phyloP scores from a whole-genome alignment of 179 eudicot genomes.

The Beta macrorhiza region DNA sequence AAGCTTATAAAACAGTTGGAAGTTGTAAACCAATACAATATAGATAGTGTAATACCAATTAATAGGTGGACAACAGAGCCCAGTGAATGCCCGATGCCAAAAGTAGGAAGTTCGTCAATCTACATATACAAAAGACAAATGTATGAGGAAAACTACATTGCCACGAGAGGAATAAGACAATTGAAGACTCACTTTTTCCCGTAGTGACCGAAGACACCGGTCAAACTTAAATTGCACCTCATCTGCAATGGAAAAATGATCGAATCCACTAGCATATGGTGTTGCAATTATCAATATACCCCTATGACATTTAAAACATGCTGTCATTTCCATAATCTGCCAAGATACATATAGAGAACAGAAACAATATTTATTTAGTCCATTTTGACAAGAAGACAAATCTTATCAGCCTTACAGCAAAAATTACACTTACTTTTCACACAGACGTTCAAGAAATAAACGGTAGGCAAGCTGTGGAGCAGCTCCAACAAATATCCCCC shows the following conservation, averaged over 20 bases:
- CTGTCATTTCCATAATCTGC: constrained; percentile 21
- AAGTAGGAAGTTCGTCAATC: constrained; percentile 77
- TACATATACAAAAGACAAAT: constrained; percentile 23
- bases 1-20: constrained; percentile 8
- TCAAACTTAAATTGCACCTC: constrained; percentile 92
- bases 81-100: constrained; percentile 94
- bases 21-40: neutral
- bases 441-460: constrained; percentile 76
- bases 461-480: constrained; percentile 98
- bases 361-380: neutral
- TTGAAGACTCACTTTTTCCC: constrained; percentile 56
- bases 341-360: constrained; percentile 10
- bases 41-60: constrained; percentile 50
- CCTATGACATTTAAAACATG: constrained; percentile 42
- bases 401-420: neutral
- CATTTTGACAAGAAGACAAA: constrained; percentile 9
- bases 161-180: constrained; percentile 8
- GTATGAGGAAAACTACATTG: neutral
- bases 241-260: constrained; percentile 92
- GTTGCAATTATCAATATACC: constrained; percentile 91
- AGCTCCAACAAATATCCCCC: constrained; percentile 97
- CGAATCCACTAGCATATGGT: constrained; percentile 98
- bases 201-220: constrained; percentile 69
- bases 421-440: constrained; percentile 62
- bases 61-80: constrained; percentile 90